Conservation (phyloP, 176 grass and related monocot species). For the Oryza nivara region DNA sequence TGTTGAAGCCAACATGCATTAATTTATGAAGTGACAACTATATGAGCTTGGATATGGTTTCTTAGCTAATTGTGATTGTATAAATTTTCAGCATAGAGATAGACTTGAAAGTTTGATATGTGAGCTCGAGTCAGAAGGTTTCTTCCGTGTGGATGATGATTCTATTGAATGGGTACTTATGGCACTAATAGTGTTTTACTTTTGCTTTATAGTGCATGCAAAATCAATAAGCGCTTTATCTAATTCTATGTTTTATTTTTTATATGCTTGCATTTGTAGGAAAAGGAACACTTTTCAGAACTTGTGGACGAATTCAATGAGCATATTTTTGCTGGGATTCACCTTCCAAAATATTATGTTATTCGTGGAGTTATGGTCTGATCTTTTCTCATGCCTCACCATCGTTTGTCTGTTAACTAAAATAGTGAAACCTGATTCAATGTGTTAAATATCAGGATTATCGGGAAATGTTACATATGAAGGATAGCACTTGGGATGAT, state of each 20-base stretch:
- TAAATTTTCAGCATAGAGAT: constrained; percentile 6
- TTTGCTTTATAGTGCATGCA: no score
- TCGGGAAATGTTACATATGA: not conserved
- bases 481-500: constrained; percentile 5
- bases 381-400: not conserved
- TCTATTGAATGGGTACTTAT: constrained; percentile 19
- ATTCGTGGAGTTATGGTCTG: constrained; percentile 31
- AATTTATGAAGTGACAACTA: not conserved
- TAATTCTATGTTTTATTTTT: no score
- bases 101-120: constrained; percentile 1
- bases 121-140: constrained; percentile 22
- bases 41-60: not conserved
- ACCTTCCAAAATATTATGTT: constrained; percentile 33
- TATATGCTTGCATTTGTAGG: no score
- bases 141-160: not conserved
- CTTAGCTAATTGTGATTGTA: not conserved
- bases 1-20: not conserved
- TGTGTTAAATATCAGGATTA: constrained; percentile 25
- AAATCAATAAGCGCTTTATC: no score
- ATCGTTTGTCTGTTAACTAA: not conserved
- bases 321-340: not conserved
- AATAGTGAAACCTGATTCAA: not conserved
- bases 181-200: no score
- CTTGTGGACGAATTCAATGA: no score
- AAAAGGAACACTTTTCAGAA: no score